Evolutionary conservation across 495 filamentous ascomycete species (phyloP), one percentile per base, ranked within the genome.

Genomic region (Penicillium paradoxum): DNA sequence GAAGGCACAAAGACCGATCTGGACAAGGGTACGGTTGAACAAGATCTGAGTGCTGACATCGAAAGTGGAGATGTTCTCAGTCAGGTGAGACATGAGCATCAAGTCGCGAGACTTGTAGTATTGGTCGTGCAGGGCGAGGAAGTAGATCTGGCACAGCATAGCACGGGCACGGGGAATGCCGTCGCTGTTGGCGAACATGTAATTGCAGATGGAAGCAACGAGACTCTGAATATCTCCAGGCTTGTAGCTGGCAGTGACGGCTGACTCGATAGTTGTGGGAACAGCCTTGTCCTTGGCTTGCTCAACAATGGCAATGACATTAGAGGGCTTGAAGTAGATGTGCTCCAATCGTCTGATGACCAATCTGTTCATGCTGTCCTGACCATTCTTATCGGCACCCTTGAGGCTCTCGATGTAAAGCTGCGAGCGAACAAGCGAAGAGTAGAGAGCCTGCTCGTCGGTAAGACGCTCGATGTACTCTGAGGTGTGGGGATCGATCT

Each of bases 31-130:
- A 45, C 93, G 86, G 80, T 99, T 99, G 84, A 91, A 99, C 49
- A 97, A 87, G 55, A 99, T 99, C 72, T 99, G 93, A 30, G 89
- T 96, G 72, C 84, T 87, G 61, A 99, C 86, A 63, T 97, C 93
- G 68, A 97, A 97, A 70, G 85, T 95, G 70, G 79, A 75, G 69
- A 97, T 97, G 56, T 84, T 95, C 75, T 99, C 93, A 64, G 96
- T 89, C 63, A 99, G 74, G 74, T 99, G 93, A n/a, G 95, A 97
- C 87, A 97, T 97, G 65, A 99, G 83, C 87, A 97, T 92, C 84
- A 97, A 89, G 70, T 99, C 93, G 60, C 95, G 90, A 63, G 93
- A 88, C 63, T 86, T 87, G 80, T 95, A 97, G 79, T 97, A 97
- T 52, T 96, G 84, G 69, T 97, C 91, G 69, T 98, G 93, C 40